phyloP scores from a whole-genome alignment of 345 rosid genomes.

The Lagerstroemia speciosa region DNA sequence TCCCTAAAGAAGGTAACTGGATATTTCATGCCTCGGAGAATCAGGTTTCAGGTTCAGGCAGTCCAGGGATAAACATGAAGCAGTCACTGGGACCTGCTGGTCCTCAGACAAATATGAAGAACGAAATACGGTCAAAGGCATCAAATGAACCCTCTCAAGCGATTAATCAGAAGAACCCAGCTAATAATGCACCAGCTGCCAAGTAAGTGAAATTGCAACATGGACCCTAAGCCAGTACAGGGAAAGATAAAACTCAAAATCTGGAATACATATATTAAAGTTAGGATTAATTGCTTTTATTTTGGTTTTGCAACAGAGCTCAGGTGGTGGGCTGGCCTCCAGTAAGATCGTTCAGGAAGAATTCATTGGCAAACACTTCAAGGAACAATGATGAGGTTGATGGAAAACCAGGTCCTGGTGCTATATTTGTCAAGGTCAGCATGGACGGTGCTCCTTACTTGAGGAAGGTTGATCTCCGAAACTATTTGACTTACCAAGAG shows the following conservation, averaged over 20 bases:
- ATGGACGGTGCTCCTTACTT: conserved; percentile 94
- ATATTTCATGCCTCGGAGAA: conserved; percentile 37
- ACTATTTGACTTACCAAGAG: conserved; percentile 52
- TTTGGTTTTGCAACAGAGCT: conserved; percentile 35
- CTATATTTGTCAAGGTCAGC: conserved; percentile 80
- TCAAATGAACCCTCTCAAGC: conserved; percentile 26
- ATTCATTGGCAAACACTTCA: conserved; percentile 33
- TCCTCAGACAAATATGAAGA: neutral
- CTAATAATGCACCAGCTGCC: conserved; percentile 48
- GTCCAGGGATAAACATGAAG: conserved; percentile 39
- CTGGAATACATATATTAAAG: neutral
- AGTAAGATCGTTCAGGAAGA: conserved; percentile 69
- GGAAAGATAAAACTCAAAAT: neutral
- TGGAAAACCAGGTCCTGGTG: conserved; percentile 68
- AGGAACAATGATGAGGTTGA: conserved; percentile 82
- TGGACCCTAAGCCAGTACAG: neutral
- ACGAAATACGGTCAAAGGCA: conserved; percentile 34
- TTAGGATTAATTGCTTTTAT: neutral
- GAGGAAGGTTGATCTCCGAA: conserved; percentile 82
- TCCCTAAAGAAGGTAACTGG: conserved; percentile 53
- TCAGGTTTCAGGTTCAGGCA: conserved; percentile 31
- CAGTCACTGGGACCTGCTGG: conserved; percentile 15
- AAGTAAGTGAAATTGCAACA: conserved; percentile 40
- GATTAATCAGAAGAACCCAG: conserved; percentile 39
- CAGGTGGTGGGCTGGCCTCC: conserved; percentile 99